phyloP scores from a whole-genome alignment of 441 rosid species.

The Daphne laureola region DNA sequence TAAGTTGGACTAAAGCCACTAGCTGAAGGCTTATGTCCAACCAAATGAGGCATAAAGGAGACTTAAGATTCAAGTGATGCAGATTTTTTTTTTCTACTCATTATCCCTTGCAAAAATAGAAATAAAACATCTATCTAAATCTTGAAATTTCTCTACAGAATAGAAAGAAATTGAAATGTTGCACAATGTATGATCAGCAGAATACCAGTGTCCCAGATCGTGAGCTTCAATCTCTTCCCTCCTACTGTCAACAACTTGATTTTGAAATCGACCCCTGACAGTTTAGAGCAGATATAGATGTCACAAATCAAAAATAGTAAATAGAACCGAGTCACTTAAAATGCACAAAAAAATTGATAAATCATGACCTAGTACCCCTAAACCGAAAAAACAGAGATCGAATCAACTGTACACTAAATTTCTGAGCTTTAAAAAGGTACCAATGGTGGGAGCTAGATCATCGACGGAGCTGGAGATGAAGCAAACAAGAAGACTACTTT shows the following conservation, averaged over 20 bases:
- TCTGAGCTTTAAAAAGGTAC: conserved; percentile 14
- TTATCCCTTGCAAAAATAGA: too few relatives aligned
- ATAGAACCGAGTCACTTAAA: not conserved
- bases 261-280: conserved; percentile 90
- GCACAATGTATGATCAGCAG: not conserved
- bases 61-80: too few relatives aligned
- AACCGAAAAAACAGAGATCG: too few relatives aligned
- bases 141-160: too few relatives aligned
- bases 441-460: conserved; percentile 59
- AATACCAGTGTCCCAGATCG: conserved; percentile 97
- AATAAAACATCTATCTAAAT: too few relatives aligned
- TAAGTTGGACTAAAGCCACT: conserved; percentile 2
- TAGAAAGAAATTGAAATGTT: too few relatives aligned
- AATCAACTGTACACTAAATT: too few relatives aligned
- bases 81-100: too few relatives aligned
- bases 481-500: conserved; percentile 59
- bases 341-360: not conserved
- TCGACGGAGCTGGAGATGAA: conserved; percentile 48
- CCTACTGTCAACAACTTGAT: conserved; percentile 75
- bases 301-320: not conserved
- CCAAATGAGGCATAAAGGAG: too few relatives aligned
- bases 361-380: not conserved
- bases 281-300: conserved; percentile 10
- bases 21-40: too few relatives aligned
- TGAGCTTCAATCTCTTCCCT: conserved; percentile 80